Conservation (phyloP, 2,329 filamentous ascomycete species). For the Ophiosphaerella korrae region DNA sequence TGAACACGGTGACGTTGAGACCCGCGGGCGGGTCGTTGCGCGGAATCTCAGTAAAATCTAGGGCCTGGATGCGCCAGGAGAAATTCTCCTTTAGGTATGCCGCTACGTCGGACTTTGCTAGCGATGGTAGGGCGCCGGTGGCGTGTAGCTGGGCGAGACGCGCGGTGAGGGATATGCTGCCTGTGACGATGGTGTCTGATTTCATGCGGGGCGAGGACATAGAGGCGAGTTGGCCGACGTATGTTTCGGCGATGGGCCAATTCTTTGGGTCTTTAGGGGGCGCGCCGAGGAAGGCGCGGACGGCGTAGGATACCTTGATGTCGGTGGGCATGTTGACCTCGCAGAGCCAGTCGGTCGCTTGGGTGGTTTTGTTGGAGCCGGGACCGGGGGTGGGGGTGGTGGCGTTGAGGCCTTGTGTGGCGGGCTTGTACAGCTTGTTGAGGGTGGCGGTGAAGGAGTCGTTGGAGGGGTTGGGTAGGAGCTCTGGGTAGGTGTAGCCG, state of each 20-base stretch:
- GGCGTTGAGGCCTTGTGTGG: constrained; percentile 29
- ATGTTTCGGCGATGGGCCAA: constrained; percentile 48
- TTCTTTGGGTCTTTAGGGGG: constrained; percentile 28
- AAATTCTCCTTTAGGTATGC: constrained; percentile 37
- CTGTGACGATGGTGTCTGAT: constrained; percentile 47
- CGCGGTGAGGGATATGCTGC: constrained; percentile 48
- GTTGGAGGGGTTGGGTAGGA: constrained; percentile 31
- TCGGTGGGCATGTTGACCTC: constrained; percentile 41
- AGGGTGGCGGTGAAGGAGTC: constrained; percentile 32
- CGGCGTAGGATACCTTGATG: constrained; percentile 38
- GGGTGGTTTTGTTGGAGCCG: constrained; percentile 11
- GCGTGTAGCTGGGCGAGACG: constrained; percentile 35
- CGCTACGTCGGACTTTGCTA: constrained; percentile 25
- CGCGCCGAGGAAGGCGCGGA: constrained; percentile 39
- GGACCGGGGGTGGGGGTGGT: constrained; percentile 8
- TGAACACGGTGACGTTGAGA: constrained; percentile 38
- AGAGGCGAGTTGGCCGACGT: constrained; percentile 48
- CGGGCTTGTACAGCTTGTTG: constrained; percentile 35
- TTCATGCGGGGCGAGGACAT: constrained; percentile 46
- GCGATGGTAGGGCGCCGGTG: constrained; percentile 30
- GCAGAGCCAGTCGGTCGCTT: constrained; percentile 36
- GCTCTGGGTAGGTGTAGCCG: constrained; percentile 43
- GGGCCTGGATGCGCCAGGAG: constrained; percentile 38
- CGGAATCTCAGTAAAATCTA: constrained; percentile 37
- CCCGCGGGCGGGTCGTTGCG: constrained; percentile 30